phyloP scores from a whole-genome alignment of 2,329 filamentous ascomycete species.

The Pseudopyrenochaeta lycopersici region DNA sequence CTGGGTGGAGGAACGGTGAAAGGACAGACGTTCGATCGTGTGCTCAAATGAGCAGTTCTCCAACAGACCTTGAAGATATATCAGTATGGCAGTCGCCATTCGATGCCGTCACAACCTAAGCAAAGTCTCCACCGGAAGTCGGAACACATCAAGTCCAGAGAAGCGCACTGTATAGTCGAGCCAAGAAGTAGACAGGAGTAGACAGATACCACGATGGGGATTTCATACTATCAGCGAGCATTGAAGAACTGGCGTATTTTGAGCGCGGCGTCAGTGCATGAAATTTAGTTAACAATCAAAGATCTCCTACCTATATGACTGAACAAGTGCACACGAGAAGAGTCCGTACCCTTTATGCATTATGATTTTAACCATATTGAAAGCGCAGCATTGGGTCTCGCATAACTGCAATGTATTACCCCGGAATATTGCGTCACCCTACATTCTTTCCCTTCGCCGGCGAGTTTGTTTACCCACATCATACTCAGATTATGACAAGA shows the following conservation, averaged over 20 bases:
- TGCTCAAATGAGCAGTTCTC: constrained; percentile 66
- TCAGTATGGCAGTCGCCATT: neutral
- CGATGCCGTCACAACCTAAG: neutral
- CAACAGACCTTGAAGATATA: neutral
- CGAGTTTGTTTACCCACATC: neutral
- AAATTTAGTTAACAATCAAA: constrained; percentile 11
- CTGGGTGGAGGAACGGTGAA: constrained; percentile 84
- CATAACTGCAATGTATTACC: neutral
- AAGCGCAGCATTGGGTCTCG: neutral
- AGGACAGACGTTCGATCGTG: constrained; percentile 78
- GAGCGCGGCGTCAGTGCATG: constrained; percentile 41
- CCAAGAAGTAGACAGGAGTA: neutral
- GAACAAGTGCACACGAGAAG: neutral
- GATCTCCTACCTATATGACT: constrained; percentile 11
- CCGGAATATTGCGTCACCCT: constrained; percentile 2
- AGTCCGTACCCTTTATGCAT: neutral
- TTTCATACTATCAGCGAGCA: constrained; percentile 29
- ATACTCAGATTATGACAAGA: neutral
- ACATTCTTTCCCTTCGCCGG: neutral
- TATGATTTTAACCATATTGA: neutral
- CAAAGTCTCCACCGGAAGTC: neutral
- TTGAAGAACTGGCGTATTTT: constrained; percentile 32
- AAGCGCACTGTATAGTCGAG: neutral
- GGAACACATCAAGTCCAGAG: neutral
- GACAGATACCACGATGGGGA: constrained; percentile 1